A percentile compares a stretch with the other conserved stretches of the same genome.
These are phyloP conservation scores for Emiliania huxleyi DNA, from an alignment of 78 protist genomes.

Conservation along the genomic window DNA sequence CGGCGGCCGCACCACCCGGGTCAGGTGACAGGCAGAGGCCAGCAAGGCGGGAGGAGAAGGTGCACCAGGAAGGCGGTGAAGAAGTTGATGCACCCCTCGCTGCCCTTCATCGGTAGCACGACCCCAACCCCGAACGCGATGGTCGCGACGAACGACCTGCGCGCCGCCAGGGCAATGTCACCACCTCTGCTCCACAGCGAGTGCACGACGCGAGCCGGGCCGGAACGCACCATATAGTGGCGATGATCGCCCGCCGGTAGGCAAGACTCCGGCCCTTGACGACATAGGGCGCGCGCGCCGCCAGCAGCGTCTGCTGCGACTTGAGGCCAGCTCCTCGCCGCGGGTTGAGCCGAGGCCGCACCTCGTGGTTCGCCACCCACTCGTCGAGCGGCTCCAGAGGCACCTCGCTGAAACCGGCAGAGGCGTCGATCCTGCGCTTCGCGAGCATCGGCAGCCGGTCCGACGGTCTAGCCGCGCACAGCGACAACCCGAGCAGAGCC, in stretches of 20 bases:
- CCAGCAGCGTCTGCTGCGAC: background rate
- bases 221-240: background rate
- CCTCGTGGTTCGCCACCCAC: too few relatives aligned
- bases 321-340: background rate
- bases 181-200: background rate
- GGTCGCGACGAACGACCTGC: background rate
- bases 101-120: background rate
- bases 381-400: too few relatives aligned
- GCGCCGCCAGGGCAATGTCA: background rate
- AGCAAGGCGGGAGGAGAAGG: background rate
- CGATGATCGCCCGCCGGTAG: background rate
- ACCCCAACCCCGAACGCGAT: background rate
- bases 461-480: too few relatives aligned
- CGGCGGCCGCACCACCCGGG: background rate
- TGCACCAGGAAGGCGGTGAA: background rate
- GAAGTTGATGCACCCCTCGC: background rate
- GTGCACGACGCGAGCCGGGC: background rate
- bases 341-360: too few relatives aligned
- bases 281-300: background rate
- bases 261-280: background rate
- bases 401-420: too few relatives aligned
- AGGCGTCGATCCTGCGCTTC: too few relatives aligned
- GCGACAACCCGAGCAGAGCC: too few relatives aligned
- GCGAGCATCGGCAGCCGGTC: too few relatives aligned
- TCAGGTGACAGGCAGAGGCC: background rate